phyloP scores from a whole-genome alignment of 2,329 filamentous ascomycete species.

The Didymella segeticola region DNA sequence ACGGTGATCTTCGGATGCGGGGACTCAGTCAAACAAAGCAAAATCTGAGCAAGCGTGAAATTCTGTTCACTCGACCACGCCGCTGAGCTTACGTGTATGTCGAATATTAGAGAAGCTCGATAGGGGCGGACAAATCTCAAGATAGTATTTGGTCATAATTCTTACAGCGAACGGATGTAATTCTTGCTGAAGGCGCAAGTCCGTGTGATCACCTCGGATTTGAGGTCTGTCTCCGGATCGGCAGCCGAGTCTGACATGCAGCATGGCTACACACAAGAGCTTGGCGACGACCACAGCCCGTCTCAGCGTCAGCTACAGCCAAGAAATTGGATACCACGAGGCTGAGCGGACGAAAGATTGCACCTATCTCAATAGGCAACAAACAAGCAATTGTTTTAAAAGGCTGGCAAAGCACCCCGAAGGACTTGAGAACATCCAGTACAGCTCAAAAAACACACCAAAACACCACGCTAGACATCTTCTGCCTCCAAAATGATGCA shows the following conservation, averaged over 20 bases:
- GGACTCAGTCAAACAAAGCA: not conserved
- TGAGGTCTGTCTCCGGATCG: not conserved
- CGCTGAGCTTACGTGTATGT: no score
- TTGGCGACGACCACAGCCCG: not conserved
- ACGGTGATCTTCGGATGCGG: not conserved
- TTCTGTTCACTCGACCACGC: no score
- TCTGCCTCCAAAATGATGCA: not conserved
- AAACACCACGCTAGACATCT: not conserved
- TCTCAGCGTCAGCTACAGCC: not conserved
- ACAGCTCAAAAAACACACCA: no score
- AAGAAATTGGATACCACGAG: not conserved
- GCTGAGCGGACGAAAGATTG: not conserved
- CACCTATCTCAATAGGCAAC: not conserved
- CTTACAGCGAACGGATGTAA: no score
- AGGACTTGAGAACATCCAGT: no score
- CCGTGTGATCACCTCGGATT: not conserved
- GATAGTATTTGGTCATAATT: no score
- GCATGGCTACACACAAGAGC: not conserved
- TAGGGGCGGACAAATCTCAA: no score
- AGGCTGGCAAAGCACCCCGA: no score
- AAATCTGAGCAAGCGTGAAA: not conserved
- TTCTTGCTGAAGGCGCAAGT: not conserved
- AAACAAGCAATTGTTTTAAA: not conserved
- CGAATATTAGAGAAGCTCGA: no score
- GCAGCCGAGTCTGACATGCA: conserved; percentile 6